These are phyloP conservation scores for Populus simonii DNA, from an alignment of 345 rosid genomes.

Conservation along the genomic window DNA sequence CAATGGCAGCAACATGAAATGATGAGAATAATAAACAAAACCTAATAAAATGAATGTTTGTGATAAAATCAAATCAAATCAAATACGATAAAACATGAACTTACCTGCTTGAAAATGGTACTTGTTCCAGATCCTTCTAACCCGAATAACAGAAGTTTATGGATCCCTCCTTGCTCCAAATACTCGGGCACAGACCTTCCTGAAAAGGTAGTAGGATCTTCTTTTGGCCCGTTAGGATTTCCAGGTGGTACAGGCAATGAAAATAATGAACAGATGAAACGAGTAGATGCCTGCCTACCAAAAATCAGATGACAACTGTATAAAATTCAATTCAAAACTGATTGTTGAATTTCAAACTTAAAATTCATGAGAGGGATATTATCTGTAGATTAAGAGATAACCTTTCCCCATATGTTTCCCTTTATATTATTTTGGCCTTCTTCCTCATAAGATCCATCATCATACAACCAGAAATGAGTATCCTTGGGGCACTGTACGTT, in stretches of 20 bases:
- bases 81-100: not conserved
- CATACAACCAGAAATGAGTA: slow-evolving; percentile 92
- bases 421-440: slow-evolving; percentile 93
- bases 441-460: slow-evolving; percentile 90
- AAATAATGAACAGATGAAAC: slow-evolving; percentile 49
- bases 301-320: slow-evolving; percentile 31
- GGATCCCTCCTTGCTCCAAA: slow-evolving; percentile 49
- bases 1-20: not conserved
- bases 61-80: not conserved
- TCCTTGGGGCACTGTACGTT: slow-evolving; percentile 79
- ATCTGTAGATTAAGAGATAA: slow-evolving; percentile 30
- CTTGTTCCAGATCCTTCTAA: slow-evolving; percentile 60
- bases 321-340: slow-evolving; percentile 30
- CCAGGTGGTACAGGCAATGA: slow-evolving; percentile 58
- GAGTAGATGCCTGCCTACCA: slow-evolving; percentile 64
- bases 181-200: slow-evolving; percentile 43
- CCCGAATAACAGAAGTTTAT: slow-evolving; percentile 56
- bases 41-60: not conserved
- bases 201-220: slow-evolving; percentile 37
- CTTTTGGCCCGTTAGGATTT: slow-evolving; percentile 39
- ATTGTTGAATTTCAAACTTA: not conserved
- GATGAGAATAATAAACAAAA: not conserved
- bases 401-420: slow-evolving; percentile 95
- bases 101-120: slow-evolving; percentile 65
- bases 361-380: not conserved